A percentile compares a stretch with the other conserved stretches of the same genome.
phyloP scores from a whole-genome alignment of 2,329 filamentous ascomycete genomes.

The Pochonia chlamydosporia region DNA sequence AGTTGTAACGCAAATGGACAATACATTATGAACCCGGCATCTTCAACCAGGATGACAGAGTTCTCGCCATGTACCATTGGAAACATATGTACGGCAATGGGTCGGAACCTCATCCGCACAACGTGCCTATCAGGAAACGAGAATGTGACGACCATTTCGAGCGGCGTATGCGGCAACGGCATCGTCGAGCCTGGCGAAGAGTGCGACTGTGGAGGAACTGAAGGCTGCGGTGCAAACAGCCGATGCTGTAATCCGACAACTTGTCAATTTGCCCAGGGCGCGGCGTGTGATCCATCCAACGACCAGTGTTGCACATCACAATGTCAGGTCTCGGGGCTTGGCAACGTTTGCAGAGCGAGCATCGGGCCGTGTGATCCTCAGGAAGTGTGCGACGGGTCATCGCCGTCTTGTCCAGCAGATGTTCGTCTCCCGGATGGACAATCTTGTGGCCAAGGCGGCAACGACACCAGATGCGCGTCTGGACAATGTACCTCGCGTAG shows the following conservation, averaged over 20 bases:
- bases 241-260: slow-evolving; percentile 71
- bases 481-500: slow-evolving; percentile 83
- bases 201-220: slow-evolving; percentile 75
- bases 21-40: slow-evolving; percentile 89
- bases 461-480: slow-evolving; percentile 64
- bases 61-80: slow-evolving; percentile 82
- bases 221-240: slow-evolving; percentile 59
- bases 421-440: slow-evolving; percentile 57
- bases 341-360: slow-evolving; percentile 66
- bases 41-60: slow-evolving; percentile 56
- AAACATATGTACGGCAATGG: slow-evolving; percentile 78
- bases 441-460: slow-evolving; percentile 55
- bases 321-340: slow-evolving; percentile 58
- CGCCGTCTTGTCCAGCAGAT: slow-evolving; percentile 65
- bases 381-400: slow-evolving; percentile 66
- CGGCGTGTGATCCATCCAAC: slow-evolving; percentile 68
- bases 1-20: slow-evolving; percentile 64
- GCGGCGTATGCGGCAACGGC: slow-evolving; percentile 80
- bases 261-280: slow-evolving; percentile 65
- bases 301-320: slow-evolving; percentile 62
- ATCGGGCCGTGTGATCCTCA: slow-evolving; percentile 71
- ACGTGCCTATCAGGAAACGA: slow-evolving; percentile 70
- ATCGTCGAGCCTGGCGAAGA: slow-evolving; percentile 84
- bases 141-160: slow-evolving; percentile 67
- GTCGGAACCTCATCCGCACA: slow-evolving; percentile 65